Conservation (phyloP, 768 basidiomycete genomes). For the Melanogaster broomeanus region DNA sequence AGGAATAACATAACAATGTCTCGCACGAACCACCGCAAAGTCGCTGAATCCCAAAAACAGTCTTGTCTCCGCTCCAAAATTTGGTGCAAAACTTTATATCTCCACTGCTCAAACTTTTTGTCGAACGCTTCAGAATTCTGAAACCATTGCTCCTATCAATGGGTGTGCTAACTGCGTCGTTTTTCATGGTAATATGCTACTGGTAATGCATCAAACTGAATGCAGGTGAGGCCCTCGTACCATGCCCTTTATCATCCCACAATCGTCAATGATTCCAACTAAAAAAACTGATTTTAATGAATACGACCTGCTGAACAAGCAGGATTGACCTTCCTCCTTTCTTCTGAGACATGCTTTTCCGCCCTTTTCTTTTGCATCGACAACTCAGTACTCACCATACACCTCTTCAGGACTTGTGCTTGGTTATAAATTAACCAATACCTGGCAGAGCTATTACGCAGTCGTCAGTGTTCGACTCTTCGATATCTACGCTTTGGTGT, state of each 20-base stretch:
- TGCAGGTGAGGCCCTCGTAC: background rate
- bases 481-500: no score
- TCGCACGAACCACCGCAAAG: background rate
- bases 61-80: background rate
- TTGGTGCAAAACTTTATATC: background rate
- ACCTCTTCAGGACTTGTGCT: background rate
- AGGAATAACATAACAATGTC: no score
- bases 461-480: no score
- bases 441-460: no score
- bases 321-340: conserved; percentile 10
- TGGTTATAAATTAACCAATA: background rate
- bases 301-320: conserved; percentile 28
- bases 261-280: conserved; percentile 24
- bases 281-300: conserved; percentile 33
- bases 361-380: background rate
- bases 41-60: background rate
- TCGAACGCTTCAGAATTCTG: background rate
- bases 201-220: background rate
- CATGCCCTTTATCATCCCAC: background rate
- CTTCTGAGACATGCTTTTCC: conserved; percentile 6
- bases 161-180: no score
- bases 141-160: no score
- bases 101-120: background rate
- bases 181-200: no score
- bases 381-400: background rate